Base-by-base conservation (phyloP, 2,329 filamentous ascomycete species). In the Cryphonectria radicalis region DNA sequence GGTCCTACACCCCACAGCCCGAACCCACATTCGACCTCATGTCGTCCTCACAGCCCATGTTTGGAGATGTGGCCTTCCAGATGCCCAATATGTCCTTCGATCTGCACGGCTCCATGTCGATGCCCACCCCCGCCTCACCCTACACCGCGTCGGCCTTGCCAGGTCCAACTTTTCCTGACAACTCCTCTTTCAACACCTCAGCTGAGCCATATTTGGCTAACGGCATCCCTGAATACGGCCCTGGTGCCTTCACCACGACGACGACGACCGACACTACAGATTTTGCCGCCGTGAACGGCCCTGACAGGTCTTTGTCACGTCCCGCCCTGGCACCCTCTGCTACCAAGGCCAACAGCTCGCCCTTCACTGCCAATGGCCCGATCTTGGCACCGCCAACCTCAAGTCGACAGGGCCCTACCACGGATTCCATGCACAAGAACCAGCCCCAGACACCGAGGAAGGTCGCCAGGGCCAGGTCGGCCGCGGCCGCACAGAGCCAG, bases 1-100 rank as follows among this genome's bases (percentile, higher is more conserved):
- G 70, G 46, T 67, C 69, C 25, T 73, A 73, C 53, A 71, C 69
- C 11, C 71, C 71, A 32, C 69, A 71, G 19, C 69, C 69, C 28
- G 72, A 73, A 42, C 72, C 72, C 17, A 67, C 72, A 3, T 73
- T 73, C 72, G 72, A 73, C 50, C 72, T 73, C 59, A 73, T 73
- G 72, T 73, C 72, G n/a, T 71, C 69, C 14, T 62, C 71, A 40
- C 66, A 55, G 63, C 71, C 72, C 46, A 66, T 69, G 32, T 73
- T 73, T 25, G 64, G 69, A 53, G 69, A 73, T 37, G 68, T 71
- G 53, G 67, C 35, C 42, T 73, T 71, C 25, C 72, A 73, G 6
- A 59, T 66, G 72, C 69, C 70, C 5, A 28, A 66, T 14, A 66
- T 71, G 66, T 65, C 67, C 50, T 73, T 71, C 19, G 66, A 73